These are phyloP conservation scores for Vanrija sp. DNA, from an alignment of 1,284 basidiomycete genomes.

Conservation along the genomic window DNA sequence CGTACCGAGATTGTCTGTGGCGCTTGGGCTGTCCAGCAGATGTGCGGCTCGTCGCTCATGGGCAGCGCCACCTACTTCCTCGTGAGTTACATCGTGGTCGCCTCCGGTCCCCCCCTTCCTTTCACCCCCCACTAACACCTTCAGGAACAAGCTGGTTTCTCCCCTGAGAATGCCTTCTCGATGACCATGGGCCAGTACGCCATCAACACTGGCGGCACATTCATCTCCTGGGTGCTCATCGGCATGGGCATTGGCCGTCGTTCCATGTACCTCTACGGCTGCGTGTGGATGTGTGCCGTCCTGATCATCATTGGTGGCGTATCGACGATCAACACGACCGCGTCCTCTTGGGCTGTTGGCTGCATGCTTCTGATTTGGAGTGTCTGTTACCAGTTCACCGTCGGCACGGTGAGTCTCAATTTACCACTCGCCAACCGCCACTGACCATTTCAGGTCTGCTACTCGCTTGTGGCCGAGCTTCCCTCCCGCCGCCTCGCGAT, in stretches of 20 bases:
- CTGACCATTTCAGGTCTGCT: constrained; percentile 38
- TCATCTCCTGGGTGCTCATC: constrained; percentile 43
- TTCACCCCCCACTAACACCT: not conserved
- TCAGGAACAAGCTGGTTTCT: constrained; percentile 9
- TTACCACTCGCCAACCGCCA: constrained; percentile 12
- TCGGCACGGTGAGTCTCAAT: constrained; percentile 2
- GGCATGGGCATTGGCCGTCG: constrained; percentile 39
- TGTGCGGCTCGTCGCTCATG: not conserved
- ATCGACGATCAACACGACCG: constrained; percentile 23
- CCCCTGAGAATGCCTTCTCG: not conserved
- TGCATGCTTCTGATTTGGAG: constrained; percentile 18
- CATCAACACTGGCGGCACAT: constrained; percentile 29
- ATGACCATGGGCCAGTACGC: constrained; percentile 3
- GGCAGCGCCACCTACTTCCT: not conserved
- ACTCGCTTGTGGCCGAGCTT: constrained; percentile 42
- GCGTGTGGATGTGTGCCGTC: constrained; percentile 40
- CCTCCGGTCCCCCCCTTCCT: too few species aligned
- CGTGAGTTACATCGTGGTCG: constrained; percentile 1
- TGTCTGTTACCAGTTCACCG: constrained; percentile 21
- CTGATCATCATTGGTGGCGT: constrained; percentile 49
- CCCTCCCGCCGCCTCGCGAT: constrained; percentile 45
- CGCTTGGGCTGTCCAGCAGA: not conserved
- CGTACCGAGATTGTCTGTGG: constrained; percentile 47
- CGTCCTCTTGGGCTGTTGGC: not conserved
- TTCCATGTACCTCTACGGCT: constrained; percentile 48